Base-by-base conservation (phyloP, 2,329 filamentous ascomycete species). In the Elsinoe arachidis region DNA sequence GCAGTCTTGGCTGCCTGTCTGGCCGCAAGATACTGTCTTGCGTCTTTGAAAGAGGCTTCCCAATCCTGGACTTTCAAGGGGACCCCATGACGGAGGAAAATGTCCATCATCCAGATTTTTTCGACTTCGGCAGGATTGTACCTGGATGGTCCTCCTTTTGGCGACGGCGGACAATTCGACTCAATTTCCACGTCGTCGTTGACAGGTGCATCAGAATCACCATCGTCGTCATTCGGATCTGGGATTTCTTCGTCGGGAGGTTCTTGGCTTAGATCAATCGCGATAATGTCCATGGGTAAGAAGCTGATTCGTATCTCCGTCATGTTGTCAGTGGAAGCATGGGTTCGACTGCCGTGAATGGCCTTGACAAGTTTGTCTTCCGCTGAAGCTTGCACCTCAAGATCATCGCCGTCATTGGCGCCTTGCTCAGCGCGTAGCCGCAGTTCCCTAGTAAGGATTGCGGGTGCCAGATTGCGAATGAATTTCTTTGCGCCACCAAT, bases 401-500 rank as follows among this genome's bases (percentile, higher is more conserved):
- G 54, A 41, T 72, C 65, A 2, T 57, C 34, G 1, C 56, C 43
- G 6, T 59, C 51, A 2, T 41, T 39, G 14, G 60, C 60, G 12
- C 34, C 41, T 33, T 57, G 47, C 41, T 63, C 58, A 2, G 67
- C 71, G 44, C 70, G 66, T 60, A 76, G 59, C 12, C 75, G 69
- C 34, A 78, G 76, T 60, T 80, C 83, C 60, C 80, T 81, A 12
- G 83, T 77, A 2, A 97, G 75, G 1, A 97, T 73, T 6, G 86
- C 84, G 10, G 90, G 88, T 0, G 90, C 87, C 10, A 97, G 74
- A 26, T 88, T 86, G 12, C 86, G 82, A 26, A 96, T 84, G 60
- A 96, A 88, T 66, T 96, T 95, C 66, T 87, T 81, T 14, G 91
- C 90, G 0, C 91, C 92, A 53, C 80, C 79, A 26, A 84, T 80